These are phyloP conservation scores for Sabuloglossum arenarium DNA, from an alignment of 495 filamentous ascomycete species.

Conservation along the genomic window DNA sequence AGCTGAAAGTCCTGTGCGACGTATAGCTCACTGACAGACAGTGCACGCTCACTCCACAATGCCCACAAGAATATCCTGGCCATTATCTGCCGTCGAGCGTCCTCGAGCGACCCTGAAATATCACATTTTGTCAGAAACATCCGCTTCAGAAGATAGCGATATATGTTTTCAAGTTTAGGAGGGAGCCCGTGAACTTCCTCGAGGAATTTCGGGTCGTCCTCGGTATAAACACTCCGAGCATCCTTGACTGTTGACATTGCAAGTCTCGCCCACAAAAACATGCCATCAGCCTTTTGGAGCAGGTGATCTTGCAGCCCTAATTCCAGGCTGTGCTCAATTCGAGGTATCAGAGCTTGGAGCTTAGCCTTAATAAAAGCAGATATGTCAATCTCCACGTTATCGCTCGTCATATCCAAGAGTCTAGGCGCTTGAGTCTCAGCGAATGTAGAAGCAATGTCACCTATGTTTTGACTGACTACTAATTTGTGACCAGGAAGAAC, in stretches of 20 bases:
- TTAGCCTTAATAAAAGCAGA: background rate
- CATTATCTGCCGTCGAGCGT: background rate
- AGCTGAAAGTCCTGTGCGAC: background rate
- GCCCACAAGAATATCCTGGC: background rate
- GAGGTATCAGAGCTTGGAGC: background rate
- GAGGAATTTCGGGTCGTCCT: background rate
- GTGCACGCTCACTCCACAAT: background rate
- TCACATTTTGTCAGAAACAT: background rate
- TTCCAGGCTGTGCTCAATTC: background rate
- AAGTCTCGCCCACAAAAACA: background rate
- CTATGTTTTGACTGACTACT: no score
- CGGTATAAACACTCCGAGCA: background rate
- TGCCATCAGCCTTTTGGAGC: background rate
- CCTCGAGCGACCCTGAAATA: background rate
- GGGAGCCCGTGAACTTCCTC: background rate
- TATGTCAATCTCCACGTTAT: background rate
- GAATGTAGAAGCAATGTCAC: no score
- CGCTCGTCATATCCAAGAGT: no score
- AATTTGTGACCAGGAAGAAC: no score
- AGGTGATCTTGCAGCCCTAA: background rate
- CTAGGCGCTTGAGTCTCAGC: no score
- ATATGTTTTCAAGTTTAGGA: background rate
- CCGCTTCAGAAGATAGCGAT: background rate
- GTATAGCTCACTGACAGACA: background rate
- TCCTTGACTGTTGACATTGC: background rate